phyloP scores from a whole-genome alignment of 2,329 filamentous ascomycete genomes.

The Neophaeococcomyces mojaviensis region DNA sequence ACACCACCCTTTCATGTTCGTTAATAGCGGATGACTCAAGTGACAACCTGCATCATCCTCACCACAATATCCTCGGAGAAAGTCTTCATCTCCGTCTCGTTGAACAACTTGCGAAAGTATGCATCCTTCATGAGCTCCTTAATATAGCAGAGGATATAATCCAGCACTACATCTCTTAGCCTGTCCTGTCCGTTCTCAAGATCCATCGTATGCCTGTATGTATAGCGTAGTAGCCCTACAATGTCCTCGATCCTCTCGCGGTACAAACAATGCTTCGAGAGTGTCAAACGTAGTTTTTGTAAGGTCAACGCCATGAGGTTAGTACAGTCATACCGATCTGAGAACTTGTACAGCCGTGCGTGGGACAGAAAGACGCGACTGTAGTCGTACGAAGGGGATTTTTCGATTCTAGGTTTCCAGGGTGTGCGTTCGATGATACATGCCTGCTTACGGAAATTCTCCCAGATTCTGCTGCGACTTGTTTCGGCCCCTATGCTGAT shows the following conservation, averaged over 20 bases:
- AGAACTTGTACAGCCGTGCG: slow-evolving; percentile 33
- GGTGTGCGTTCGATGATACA: not conserved
- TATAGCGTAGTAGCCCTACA: slow-evolving; percentile 30
- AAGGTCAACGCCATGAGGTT: slow-evolving; percentile 27
- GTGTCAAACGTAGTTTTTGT: slow-evolving; percentile 28
- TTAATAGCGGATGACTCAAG: no score
- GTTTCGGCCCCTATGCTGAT: not conserved
- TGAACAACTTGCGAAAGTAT: slow-evolving; percentile 9
- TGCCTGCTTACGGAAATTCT: not conserved
- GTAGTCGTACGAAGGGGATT: slow-evolving; percentile 24
- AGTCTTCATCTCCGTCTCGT: slow-evolving; percentile 9
- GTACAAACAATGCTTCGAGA: slow-evolving; percentile 28
- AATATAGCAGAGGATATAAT: slow-evolving; percentile 23
- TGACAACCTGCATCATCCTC: slow-evolving; percentile 10
- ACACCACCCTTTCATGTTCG: no score
- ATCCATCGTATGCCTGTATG: slow-evolving; percentile 29
- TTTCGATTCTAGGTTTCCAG: slow-evolving; percentile 12
- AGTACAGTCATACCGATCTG: slow-evolving; percentile 34
- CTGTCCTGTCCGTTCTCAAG: slow-evolving; percentile 7
- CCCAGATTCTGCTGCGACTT: not conserved
- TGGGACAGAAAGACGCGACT: slow-evolving; percentile 34
- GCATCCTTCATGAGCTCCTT: slow-evolving; percentile 6
- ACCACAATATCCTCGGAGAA: slow-evolving; percentile 8
- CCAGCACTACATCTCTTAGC: slow-evolving; percentile 19
- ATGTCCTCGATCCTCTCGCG: slow-evolving; percentile 24